These are phyloP conservation scores for Rhododendron williamsianum DNA, from an alignment of 148 eudicot genomes.

Conservation along the genomic window DNA sequence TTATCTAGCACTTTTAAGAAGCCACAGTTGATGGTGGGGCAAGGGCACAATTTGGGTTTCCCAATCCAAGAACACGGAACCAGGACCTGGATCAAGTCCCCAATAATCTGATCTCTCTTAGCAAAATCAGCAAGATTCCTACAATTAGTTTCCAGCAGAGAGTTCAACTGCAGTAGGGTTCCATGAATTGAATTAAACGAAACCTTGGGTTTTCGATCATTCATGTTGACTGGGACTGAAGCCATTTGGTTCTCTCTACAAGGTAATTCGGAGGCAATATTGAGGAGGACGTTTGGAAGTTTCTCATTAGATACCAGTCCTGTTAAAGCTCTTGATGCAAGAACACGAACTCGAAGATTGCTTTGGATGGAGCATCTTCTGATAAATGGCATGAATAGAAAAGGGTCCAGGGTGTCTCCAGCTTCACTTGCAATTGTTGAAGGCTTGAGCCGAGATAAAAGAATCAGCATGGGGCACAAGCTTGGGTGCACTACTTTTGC, in stretches of 20 bases:
- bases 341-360: constrained; percentile 76
- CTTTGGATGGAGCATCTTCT: constrained; percentile 77
- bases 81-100: constrained; percentile 52
- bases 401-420: constrained; percentile 82
- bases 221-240: constrained; percentile 5
- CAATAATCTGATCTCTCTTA: constrained; percentile 54
- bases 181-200: constrained; percentile 85
- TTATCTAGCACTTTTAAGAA: constrained; percentile 68
- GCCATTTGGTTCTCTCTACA: constrained; percentile 20
- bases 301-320: constrained; percentile 91
- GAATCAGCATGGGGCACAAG: constrained; percentile 83
- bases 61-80: constrained; percentile 70
- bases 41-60: constrained; percentile 51
- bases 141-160: constrained; percentile 77
- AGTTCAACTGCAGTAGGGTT: constrained; percentile 61
- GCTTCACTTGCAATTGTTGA: constrained; percentile 82
- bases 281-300: constrained; percentile 52
- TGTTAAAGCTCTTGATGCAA: constrained; percentile 81
- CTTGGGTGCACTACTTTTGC: constrained; percentile 85
- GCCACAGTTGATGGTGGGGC: constrained; percentile 60
- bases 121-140: constrained; percentile 56
- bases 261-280: constrained; percentile 72
- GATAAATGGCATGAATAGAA: constrained; percentile 80
- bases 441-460: constrained; percentile 87
- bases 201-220: constrained; percentile 9